Base-by-base conservation (phyloP, 768 basidiomycete species). In the Russula ochroleuca region DNA sequence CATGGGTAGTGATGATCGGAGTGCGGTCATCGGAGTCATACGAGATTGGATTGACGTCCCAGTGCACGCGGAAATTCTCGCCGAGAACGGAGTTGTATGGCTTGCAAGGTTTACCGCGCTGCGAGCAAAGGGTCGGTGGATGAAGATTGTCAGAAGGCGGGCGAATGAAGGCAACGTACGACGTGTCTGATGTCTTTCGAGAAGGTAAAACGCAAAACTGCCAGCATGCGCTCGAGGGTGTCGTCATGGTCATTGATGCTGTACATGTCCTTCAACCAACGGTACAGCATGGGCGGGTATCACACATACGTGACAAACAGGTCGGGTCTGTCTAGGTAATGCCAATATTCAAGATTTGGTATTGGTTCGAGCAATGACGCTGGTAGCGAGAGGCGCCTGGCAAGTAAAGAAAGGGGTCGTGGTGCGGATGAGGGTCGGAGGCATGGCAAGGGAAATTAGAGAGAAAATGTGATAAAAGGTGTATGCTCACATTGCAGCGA, bases 311-410 rank as follows among this genome's bases (percentile, higher is more conserved):
- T 86, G 70, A 88, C 88, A 71, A 98, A 94, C 50, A 93, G 77
- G 75, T 97, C 94, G 8, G 94, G 91, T 69, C 93, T 81, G 75
- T 96, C 94, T 52, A 93, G 80, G 69, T 94, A 95, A 68, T 92
- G 87, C 92, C 92, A 97, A 77, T 94, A 98, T 76, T 98, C 95
- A 56, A 98, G 82, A 76, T 98, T 98, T 5, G 95, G 95, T 68
- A 95, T 82, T 4, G 95, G 95, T 73, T 97, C 95, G 48, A 98
- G 82, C 53, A 98, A 75, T 50, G 93, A 95, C 15, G 95, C 94
- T 3, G 95, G 95, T 45, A 98, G 78, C 0, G 94, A 97, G 33
- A 98, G 78, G 53, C 94, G 91, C 84, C 94, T 97, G 61, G 15
- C 51, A 65, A 45, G 25, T n/a, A 37, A 11, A 55, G 21, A 56